Percentiles rank a stretch among this genome's conserved stretches.
phyloP scores from a whole-genome alignment of 345 rosid genomes.

The Eucalyptus cloeziana region DNA sequence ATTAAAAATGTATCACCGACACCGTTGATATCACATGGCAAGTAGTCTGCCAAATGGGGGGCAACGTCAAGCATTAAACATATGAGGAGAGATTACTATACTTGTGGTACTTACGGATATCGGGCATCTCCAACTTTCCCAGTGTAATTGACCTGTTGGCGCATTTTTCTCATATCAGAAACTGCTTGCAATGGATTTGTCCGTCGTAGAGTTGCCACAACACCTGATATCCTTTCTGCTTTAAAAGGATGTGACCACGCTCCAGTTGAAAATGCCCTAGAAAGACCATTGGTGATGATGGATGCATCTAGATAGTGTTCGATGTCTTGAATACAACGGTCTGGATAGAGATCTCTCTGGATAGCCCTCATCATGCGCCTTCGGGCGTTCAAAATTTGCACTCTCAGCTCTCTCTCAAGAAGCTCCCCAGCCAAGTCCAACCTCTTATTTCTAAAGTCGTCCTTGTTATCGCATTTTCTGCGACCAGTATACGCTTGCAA shows the following conservation, averaged over 20 bases:
- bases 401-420: slow-evolving; percentile 75
- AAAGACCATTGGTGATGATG: slow-evolving; percentile 75
- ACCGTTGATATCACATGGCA: not conserved
- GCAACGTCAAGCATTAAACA: not conserved
- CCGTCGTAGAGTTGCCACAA: slow-evolving; percentile 77
- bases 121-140: slow-evolving; percentile 98
- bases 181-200: slow-evolving; percentile 81
- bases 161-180: slow-evolving; percentile 73
- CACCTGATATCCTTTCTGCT: slow-evolving; percentile 88
- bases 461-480: slow-evolving; percentile 74
- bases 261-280: slow-evolving; percentile 96
- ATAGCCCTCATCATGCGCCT: slow-evolving; percentile 59
- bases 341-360: slow-evolving; percentile 70
- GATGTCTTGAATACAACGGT: slow-evolving; percentile 40
- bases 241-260: slow-evolving; percentile 91
- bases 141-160: slow-evolving; percentile 73
- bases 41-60: not conserved
- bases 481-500: slow-evolving; percentile 56
- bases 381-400: slow-evolving; percentile 67
- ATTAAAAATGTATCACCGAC: not conserved
- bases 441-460: slow-evolving; percentile 80
- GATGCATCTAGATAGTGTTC: slow-evolving; percentile 88
- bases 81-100: not conserved
- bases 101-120: slow-evolving; percentile 69
- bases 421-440: slow-evolving; percentile 79